Conservation (phyloP, 2,329 filamentous ascomycete genomes). For the Epichloe aotearoae region DNA sequence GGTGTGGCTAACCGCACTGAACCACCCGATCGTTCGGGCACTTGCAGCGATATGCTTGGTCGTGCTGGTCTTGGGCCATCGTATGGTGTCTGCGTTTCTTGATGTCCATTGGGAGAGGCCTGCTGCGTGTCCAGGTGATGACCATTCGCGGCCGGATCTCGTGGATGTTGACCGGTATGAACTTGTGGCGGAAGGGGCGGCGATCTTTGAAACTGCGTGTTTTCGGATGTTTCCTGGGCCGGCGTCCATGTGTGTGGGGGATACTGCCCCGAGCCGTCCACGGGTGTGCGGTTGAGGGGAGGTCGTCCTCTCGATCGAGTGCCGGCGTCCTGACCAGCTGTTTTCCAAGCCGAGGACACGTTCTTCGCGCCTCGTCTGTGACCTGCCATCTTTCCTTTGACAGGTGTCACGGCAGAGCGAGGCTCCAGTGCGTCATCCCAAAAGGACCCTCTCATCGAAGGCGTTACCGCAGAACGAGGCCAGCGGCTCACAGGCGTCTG, state of each 20-base stretch:
- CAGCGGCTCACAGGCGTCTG: slow-evolving; percentile 56
- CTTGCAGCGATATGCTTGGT: slow-evolving; percentile 27
- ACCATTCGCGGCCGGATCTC: not conserved
- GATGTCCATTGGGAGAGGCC: not conserved
- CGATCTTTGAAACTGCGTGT: slow-evolving; percentile 13
- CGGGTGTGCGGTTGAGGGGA: slow-evolving; percentile 48
- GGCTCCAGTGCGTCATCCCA: slow-evolving; percentile 50
- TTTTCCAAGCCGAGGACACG: slow-evolving; percentile 83
- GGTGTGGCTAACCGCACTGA: slow-evolving; percentile 50
- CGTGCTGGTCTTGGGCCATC: slow-evolving; percentile 16
- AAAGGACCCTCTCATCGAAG: slow-evolving; percentile 38
- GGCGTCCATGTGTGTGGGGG: slow-evolving; percentile 49
- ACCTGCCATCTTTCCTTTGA: slow-evolving; percentile 32
- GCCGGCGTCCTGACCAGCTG: slow-evolving; percentile 44
- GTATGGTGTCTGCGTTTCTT: slow-evolving; percentile 7
- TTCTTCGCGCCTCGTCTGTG: slow-evolving; percentile 64
- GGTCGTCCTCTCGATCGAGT: slow-evolving; percentile 71
- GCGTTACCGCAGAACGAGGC: slow-evolving; percentile 67
- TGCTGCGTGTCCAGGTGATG: not conserved
- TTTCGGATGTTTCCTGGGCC: slow-evolving; percentile 33
- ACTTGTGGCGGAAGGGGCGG: not conserved
- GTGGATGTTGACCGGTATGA: not conserved
- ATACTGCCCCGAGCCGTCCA: slow-evolving; percentile 50
- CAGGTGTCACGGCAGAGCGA: slow-evolving; percentile 60
- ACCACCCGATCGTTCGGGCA: slow-evolving; percentile 40